Evolutionary conservation across 306 rosid species (phyloP), one percentile per base, ranked within the genome.

Genomic region (Crotalaria pallida): DNA sequence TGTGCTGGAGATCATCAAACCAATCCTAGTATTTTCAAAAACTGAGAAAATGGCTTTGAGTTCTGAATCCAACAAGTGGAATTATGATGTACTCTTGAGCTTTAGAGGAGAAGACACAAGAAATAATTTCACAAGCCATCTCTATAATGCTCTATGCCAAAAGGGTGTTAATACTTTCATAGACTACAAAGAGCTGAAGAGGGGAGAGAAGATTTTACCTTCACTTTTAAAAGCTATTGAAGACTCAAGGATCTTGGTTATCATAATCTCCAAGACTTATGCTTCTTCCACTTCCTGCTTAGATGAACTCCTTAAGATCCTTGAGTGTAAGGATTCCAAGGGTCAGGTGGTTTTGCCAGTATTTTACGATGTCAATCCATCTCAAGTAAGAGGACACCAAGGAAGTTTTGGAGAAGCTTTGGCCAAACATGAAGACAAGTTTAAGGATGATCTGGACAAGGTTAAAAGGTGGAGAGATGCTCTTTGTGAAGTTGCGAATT

Each of bases 101-200:
- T 72, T 44, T 10, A 68, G 73, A 68, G 73, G 73, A 13, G 38
- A 50, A 31, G 73, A n/a, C n/a, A n/a, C n/a, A n/a, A n/a, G n/a
- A n/a, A n/a, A n/a, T n/a, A n/a, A n/a, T n/a, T n/a, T n/a, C 43
- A 59, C 50, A 7, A 13, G 60, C 24, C 55, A 72, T 72, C 60
- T 59, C 10, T 72, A 72, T 9, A 22, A 59, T 29, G 69, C 48
- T 45, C 55, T 71, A 10, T 23, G 10, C 16, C 58, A 58, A 29
- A 45, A 58, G 19, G 68, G 68, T 3, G 21, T 71, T 3, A 22
- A 45, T 10, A 45, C 67, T 16, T 71, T 71, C 67, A 71, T 58
- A 45, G 76, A 71, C 58, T 7, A 44, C 26, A 36, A 71, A 26
- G 58, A 45, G 9, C 67, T 58, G 29, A 27, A 3, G 33, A 58